phyloP scores from a whole-genome alignment of 495 filamentous ascomycete genomes.

The Physcia stellaris region DNA sequence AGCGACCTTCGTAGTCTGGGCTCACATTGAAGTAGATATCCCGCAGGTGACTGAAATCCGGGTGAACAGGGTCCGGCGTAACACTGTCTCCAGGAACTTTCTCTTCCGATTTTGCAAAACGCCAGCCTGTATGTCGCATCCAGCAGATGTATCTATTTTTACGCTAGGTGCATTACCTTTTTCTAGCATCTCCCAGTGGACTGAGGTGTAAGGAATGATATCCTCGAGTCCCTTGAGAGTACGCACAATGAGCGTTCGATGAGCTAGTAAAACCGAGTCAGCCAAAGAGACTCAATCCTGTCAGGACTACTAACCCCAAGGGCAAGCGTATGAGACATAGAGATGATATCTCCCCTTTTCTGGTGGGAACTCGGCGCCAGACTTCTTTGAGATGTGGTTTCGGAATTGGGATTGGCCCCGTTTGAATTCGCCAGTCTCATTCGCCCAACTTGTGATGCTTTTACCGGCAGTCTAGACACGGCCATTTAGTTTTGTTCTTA shows the following conservation, averaged over 20 bases:
- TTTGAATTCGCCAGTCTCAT: constrained; percentile 82
- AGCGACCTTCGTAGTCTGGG: constrained; percentile 43
- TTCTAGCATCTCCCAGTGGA: constrained; percentile 54
- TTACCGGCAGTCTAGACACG: too few species aligned
- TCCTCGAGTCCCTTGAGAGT: constrained; percentile 57
- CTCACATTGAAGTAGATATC: constrained; percentile 49
- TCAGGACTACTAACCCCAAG: constrained; percentile 43
- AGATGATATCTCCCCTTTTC: constrained; percentile 59
- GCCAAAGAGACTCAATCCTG: too few species aligned
- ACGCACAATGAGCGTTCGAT: constrained; percentile 51
- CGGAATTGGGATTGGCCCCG: constrained; percentile 59
- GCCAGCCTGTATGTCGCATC: constrained; percentile 46
- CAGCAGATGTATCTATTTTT: neutral
- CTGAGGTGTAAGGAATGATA: constrained; percentile 48
- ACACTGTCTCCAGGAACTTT: constrained; percentile 44
- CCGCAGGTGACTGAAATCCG: constrained; percentile 40
- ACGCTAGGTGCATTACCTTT: constrained; percentile 29
- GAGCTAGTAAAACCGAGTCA: too few species aligned
- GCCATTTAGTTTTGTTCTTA: too few species aligned
- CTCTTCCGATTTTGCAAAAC: constrained; percentile 54
- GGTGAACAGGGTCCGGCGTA: constrained; percentile 37
- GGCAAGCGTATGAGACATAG: constrained; percentile 62
- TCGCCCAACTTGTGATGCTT: constrained; percentile 73
- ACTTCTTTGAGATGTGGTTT: constrained; percentile 51
- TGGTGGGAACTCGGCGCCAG: constrained; percentile 48